A percentile compares a stretch with the other conserved stretches of the same genome.
Conservation (phyloP, 108 stramenopile genomes). For the Cylindrotheca closterium region DNA sequence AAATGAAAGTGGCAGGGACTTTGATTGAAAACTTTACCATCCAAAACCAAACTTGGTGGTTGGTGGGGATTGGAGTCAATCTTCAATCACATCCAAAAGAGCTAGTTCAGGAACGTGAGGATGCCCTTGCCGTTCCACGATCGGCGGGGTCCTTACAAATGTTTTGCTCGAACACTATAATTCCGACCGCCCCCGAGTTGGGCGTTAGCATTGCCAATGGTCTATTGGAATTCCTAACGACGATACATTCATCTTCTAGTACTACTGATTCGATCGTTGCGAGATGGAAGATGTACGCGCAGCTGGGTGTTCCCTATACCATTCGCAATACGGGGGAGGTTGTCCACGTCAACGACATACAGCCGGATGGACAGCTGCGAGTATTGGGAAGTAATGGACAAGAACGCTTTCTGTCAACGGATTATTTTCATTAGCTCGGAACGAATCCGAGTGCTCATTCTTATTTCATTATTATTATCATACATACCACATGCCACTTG, state of each 20-base stretch:
- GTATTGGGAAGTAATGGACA: slow-evolving; percentile 32
- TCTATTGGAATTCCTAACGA: slow-evolving; percentile 12
- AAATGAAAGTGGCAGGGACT: slow-evolving; percentile 52
- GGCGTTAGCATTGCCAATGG: slow-evolving; percentile 15
- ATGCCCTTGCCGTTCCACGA: slow-evolving; percentile 28
- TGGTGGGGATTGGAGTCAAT: slow-evolving; percentile 91
- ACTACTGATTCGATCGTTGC: slow-evolving; percentile 14
- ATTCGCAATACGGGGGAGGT: slow-evolving; percentile 33
- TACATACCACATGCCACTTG: too few species aligned
- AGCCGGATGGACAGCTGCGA: slow-evolving; percentile 42
- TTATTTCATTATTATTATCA: too few species aligned
- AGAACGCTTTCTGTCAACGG: slow-evolving; percentile 39
- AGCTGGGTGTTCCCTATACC: slow-evolving; percentile 34
- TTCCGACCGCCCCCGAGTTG: slow-evolving; percentile 16
- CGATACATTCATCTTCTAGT: background rate
- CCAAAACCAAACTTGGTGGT: slow-evolving; percentile 48
- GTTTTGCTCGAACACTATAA: slow-evolving; percentile 16
- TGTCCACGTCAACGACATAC: slow-evolving; percentile 31
- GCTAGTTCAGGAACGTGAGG: slow-evolving; percentile 45
- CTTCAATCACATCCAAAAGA: slow-evolving; percentile 73
- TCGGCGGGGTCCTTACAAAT: slow-evolving; percentile 64
- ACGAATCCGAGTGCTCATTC: slow-evolving; percentile 2
- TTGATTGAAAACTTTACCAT: slow-evolving; percentile 51
- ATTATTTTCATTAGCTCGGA: slow-evolving; percentile 39
- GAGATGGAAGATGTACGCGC: slow-evolving; percentile 37